Evolutionary conservation across 345 rosid genomes (phyloP), one percentile per base, ranked within the genome.

Genomic region (Lagerstroemia speciosa): DNA sequence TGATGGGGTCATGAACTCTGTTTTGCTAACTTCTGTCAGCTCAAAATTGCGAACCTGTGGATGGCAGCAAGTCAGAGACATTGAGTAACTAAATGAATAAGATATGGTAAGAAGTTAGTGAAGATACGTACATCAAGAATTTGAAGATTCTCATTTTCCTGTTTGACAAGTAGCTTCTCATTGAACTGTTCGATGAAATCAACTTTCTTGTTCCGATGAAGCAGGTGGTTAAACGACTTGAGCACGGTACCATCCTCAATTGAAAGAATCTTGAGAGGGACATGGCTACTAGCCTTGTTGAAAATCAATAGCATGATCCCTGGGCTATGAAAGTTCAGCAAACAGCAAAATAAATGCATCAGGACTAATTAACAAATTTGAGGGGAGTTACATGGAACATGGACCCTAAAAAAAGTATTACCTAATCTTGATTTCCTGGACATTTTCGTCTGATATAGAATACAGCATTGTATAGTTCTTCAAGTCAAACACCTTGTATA

Each of bases 241-340:
- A 82, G 79, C 57, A 82, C 83, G 2, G 85, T 77, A 8, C 85
- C 85, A 73, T 82, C 85, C 73, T 82, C 85, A 48, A 82, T 82
- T 19, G 81, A 79, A 14, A 82, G 75, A 74, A 82, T 82, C 78
- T 82, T 73, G 36, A 82, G 83, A 37, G 85, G 85, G 69, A 82
- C 85, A 48, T 78, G 71, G 69, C 85, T 65, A 66, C 74, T 71
- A 38, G 73, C 70, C 69, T 74, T 79, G 29, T 33, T 71, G 38
- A 79, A 79, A 46, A 82, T 82, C 79, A 82, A 71, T 41, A 82
- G 62, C 85, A 82, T 82, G 71, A 79, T 82, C 62, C 85, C 85
- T 22, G 85, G 85, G 73, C 85, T 82, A 78, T 68, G 30, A 26
- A 46, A 40, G 14, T 64, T 62, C 14, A n/a, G 31, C 0, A 55